phyloP scores from a whole-genome alignment of 2,329 filamentous ascomycete genomes.

The Pseudogymnoascus sp. region DNA sequence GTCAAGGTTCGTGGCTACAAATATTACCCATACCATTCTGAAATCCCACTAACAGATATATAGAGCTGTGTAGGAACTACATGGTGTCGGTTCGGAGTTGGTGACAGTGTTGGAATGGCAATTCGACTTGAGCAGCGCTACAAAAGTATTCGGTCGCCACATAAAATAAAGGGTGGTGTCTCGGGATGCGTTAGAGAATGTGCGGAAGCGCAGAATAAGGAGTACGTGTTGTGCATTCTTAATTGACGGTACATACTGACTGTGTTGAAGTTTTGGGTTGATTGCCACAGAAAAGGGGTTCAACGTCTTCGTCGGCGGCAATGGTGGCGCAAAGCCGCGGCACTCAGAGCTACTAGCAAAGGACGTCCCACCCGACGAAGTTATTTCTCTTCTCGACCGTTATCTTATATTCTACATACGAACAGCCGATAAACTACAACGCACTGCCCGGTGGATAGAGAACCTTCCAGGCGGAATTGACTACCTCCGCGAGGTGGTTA shows the following conservation, averaged over 20 bases:
- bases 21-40: not conserved
- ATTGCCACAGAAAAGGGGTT: slow-evolving; percentile 90
- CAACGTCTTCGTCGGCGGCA: slow-evolving; percentile 86
- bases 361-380: slow-evolving; percentile 74
- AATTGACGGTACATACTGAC: not conserved
- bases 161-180: slow-evolving; percentile 87
- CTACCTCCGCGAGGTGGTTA: slow-evolving; percentile 73
- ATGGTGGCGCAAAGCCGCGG: slow-evolving; percentile 76
- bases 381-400: slow-evolving; percentile 75
- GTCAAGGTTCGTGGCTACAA: slow-evolving; percentile 47
- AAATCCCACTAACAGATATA: not conserved
- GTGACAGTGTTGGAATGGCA: slow-evolving; percentile 86
- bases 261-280: slow-evolving; percentile 59
- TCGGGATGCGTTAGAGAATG: slow-evolving; percentile 89
- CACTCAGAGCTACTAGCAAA: slow-evolving; percentile 79
- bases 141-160: slow-evolving; percentile 80
- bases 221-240: slow-evolving; percentile 41
- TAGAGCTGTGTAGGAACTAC: slow-evolving; percentile 77
- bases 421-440: slow-evolving; percentile 81
- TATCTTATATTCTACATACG: slow-evolving; percentile 93
- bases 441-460: slow-evolving; percentile 84
- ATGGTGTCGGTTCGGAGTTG: slow-evolving; percentile 84
- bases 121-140: slow-evolving; percentile 82
- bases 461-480: slow-evolving; percentile 72
- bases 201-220: slow-evolving; percentile 86